Evolutionary conservation across 768 basidiomycete genomes (phyloP).

Genomic region (Russula abietina): DNA sequence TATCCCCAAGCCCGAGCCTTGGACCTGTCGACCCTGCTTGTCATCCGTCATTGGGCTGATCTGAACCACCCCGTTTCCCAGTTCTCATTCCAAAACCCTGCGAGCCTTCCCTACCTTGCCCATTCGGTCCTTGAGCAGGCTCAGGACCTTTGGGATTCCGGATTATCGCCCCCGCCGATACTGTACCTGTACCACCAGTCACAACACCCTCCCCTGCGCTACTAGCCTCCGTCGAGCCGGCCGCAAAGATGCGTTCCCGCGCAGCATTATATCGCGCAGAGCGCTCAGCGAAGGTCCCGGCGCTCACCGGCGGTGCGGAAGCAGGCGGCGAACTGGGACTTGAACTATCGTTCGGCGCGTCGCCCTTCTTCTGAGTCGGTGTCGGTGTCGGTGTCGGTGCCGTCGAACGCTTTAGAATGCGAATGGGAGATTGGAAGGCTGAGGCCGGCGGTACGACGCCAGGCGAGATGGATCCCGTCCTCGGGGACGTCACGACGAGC

Average conservation of each 20-base stretch:
- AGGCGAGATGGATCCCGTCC: conserved; percentile 31
- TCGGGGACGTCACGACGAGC: conserved; percentile 42
- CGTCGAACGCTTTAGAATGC: conserved; percentile 61
- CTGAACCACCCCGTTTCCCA: conserved; percentile 2
- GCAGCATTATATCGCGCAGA: conserved; percentile 72
- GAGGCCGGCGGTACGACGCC: conserved; percentile 44
- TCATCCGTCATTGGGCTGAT: background rate
- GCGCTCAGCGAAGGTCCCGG: conserved; percentile 49
- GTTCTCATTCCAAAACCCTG: conserved; percentile 13
- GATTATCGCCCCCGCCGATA: conserved; percentile 11
- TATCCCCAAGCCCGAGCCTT: background rate
- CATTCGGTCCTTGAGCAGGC: background rate
- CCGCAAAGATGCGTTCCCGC: conserved; percentile 62
- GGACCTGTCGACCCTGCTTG: background rate
- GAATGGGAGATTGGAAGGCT: conserved; percentile 56
- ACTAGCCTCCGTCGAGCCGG: conserved; percentile 9
- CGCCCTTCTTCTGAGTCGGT: conserved; percentile 25
- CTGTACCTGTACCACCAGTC: background rate
- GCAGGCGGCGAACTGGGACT: conserved; percentile 6
- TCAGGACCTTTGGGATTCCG: conserved; percentile 23
- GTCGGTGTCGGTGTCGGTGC: background rate
- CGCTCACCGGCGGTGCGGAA: conserved; percentile 28
- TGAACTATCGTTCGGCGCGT: background rate
- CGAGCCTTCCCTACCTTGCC: conserved; percentile 10
- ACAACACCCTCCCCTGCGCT: background rate